These are phyloP conservation scores for Acephala macrosclerotiorum DNA, from an alignment of 2,329 filamentous ascomycete species.

Conservation along the genomic window DNA sequence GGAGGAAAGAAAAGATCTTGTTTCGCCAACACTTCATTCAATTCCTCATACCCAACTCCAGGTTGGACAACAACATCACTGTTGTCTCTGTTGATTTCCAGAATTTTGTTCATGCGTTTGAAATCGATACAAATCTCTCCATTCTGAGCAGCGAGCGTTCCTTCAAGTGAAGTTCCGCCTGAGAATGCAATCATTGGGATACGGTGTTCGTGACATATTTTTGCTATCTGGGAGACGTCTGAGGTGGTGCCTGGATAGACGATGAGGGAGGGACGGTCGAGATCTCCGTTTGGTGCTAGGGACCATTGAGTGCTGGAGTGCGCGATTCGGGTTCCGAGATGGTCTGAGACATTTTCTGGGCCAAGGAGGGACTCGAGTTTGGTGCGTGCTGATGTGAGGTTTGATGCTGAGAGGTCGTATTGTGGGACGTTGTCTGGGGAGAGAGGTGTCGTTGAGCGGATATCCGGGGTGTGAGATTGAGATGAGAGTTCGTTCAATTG, in stretches of 20 bases:
- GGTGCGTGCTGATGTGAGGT: not conserved
- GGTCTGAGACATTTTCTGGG: not conserved
- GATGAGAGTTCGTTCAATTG: not conserved
- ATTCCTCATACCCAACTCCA: slow-evolving; percentile 83
- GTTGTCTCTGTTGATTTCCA: slow-evolving; percentile 82
- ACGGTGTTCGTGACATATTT: slow-evolving; percentile 78
- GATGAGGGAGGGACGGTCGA: not conserved
- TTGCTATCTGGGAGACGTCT: slow-evolving; percentile 65
- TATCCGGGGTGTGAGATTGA: not conserved
- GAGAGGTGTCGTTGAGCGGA: not conserved
- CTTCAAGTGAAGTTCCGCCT: slow-evolving; percentile 86
- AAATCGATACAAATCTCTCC: slow-evolving; percentile 92
- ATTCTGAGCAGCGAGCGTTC: slow-evolving; percentile 86
- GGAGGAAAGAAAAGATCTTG: slow-evolving; percentile 88
- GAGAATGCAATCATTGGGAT: slow-evolving; percentile 86
- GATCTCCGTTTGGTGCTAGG: not conserved
- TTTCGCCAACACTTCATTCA: slow-evolving; percentile 74
- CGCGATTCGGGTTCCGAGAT: not conserved
- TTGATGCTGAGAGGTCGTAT: not conserved
- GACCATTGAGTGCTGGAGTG: slow-evolving; percentile 1
- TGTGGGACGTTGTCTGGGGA: not conserved
- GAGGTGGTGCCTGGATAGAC: slow-evolving; percentile 50
- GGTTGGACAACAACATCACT: slow-evolving; percentile 94
- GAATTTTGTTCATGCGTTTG: slow-evolving; percentile 80
- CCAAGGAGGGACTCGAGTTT: not conserved